phyloP scores from a whole-genome alignment of 1,139 yeast species.

The Maudiozyma humilis region DNA sequence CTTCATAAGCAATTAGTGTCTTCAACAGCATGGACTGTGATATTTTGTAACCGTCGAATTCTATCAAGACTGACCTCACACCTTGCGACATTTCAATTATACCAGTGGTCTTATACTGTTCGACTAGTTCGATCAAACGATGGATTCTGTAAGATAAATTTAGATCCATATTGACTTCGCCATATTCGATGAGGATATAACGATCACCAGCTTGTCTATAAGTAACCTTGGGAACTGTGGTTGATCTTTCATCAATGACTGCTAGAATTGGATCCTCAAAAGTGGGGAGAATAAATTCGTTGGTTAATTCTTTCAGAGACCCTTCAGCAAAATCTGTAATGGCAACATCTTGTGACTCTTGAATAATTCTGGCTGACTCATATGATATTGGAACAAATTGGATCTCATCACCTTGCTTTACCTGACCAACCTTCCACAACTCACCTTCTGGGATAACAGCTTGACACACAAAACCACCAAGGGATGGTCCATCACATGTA shows the following conservation, averaged over 20 bases:
- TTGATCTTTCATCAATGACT: conserved; percentile 37
- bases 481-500: conserved; percentile 94
- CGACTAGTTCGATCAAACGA: conserved; percentile 67
- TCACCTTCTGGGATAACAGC: conserved; percentile 94
- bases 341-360: conserved; percentile 48
- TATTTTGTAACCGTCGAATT: conserved; percentile 55
- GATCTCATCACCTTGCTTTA: conserved; percentile 83
- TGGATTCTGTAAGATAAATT: conserved; percentile 79
- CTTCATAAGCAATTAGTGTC: conserved; percentile 64
- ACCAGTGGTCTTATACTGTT: conserved; percentile 57
- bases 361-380: conserved; percentile 58
- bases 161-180: conserved; percentile 79
- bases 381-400: conserved; percentile 71
- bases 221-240: conserved; percentile 59
- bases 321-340: conserved; percentile 32
- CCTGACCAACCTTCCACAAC: conserved; percentile 98
- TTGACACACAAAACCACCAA: conserved; percentile 95
- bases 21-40: conserved; percentile 55
- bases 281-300: conserved; percentile 29
- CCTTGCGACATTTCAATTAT: conserved; percentile 95
- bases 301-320: conserved; percentile 35
- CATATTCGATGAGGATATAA: conserved; percentile 83
- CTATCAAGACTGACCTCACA: conserved; percentile 87
- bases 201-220: conserved; percentile 98
- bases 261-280: conserved; percentile 47